Percentiles rank a stretch among this genome's conserved stretches.
These are phyloP conservation scores for Yamadazyma trypodendri DNA, from an alignment of 1,139 yeast genomes.

Conservation along the genomic window DNA sequence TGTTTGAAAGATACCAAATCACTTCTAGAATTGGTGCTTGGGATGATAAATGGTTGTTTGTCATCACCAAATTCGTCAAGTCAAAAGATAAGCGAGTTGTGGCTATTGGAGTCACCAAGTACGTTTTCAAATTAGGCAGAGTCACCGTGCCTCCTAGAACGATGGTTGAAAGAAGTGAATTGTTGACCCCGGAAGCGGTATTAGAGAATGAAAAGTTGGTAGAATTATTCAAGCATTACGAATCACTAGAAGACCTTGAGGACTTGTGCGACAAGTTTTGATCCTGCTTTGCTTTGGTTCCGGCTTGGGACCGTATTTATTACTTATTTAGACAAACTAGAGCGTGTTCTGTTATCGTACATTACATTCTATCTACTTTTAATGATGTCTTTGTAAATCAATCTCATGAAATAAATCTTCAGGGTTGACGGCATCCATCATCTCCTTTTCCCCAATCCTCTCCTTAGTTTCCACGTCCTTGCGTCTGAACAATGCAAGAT, in stretches of 20 bases:
- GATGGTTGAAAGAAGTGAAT: conserved; percentile 55
- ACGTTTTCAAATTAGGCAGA: conserved; percentile 69
- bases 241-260: conserved; percentile 32
- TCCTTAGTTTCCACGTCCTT: conserved; percentile 34
- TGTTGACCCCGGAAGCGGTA: conserved; percentile 53
- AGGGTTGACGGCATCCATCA: conserved; percentile 68
- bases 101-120: conserved; percentile 71
- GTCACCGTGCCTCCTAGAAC: conserved; percentile 67
- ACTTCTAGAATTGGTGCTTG: conserved; percentile 69
- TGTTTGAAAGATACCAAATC: conserved; percentile 59
- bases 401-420: conserved; percentile 60
- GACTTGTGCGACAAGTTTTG: conserved; percentile 14
- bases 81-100: conserved; percentile 39
- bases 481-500: conserved; percentile 47
- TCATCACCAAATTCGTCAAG: conserved; percentile 59
- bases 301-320: no score
- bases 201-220: conserved; percentile 32
- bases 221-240: conserved; percentile 28
- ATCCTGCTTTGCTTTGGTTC: neutral
- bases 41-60: conserved; percentile 86
- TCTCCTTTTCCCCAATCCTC: conserved; percentile 64
- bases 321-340: no score
- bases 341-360: neutral
- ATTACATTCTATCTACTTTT: conserved; percentile 1
- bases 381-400: conserved; percentile 42